Evolutionary conservation across 2,329 filamentous ascomycete genomes (phyloP).

Genomic region (Zelopaecilomyces penicillatus): DNA sequence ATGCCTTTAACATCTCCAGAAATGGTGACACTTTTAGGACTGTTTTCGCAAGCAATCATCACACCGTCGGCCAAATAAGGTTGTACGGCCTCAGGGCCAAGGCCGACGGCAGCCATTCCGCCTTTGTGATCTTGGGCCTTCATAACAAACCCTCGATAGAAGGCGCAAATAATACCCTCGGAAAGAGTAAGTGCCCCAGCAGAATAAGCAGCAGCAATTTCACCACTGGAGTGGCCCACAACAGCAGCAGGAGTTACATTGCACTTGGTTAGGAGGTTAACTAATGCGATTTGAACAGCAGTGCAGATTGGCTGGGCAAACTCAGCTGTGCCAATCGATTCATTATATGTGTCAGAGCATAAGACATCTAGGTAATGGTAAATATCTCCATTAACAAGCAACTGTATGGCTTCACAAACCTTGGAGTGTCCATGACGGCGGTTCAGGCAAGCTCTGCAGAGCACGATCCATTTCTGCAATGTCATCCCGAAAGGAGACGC

Average conservation of each 20-base stretch:
- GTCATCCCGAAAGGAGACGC: slow-evolving; percentile 20
- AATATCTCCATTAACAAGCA: neutral
- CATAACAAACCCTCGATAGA: neutral
- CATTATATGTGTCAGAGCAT: neutral
- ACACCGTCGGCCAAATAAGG: no score
- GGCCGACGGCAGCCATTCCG: neutral
- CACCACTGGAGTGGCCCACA: slow-evolving; percentile 40
- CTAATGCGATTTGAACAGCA: slow-evolving; percentile 18
- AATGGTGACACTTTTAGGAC: slow-evolving; percentile 25
- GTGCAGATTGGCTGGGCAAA: slow-evolving; percentile 21
- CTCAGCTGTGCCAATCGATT: slow-evolving; percentile 13
- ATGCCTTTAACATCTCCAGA: slow-evolving; percentile 22
- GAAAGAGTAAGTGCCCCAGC: slow-evolving; percentile 28
- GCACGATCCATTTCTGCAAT: slow-evolving; percentile 12
- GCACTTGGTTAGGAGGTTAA: slow-evolving; percentile 17
- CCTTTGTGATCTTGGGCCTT: neutral
- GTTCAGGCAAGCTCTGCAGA: neutral
- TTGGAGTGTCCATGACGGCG: slow-evolving; percentile 1
- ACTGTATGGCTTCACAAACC: neutral
- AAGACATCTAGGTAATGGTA: neutral
- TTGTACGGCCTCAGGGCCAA: no score
- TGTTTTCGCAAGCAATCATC: slow-evolving; percentile 27
- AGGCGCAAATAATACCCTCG: slow-evolving; percentile 11
- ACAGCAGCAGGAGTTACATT: slow-evolving; percentile 26
- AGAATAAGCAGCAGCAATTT: slow-evolving; percentile 42